Base-by-base conservation (phyloP, 1,284 basidiomycete genomes). In the Ganoderma leucocontextum region DNA sequence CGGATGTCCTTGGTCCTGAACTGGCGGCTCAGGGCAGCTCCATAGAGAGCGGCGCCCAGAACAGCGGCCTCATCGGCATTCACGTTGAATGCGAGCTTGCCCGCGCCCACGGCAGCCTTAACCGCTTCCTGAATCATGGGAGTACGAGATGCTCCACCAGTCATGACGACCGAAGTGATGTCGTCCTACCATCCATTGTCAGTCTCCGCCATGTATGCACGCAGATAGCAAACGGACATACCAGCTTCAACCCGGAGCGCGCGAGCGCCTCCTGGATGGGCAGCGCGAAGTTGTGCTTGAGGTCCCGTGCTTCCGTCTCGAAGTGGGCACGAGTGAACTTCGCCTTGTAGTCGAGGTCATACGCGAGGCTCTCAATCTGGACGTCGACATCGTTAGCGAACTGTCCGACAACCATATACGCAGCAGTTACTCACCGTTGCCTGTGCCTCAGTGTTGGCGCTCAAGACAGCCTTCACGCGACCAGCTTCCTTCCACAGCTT, bases 61-160 rank as follows among this genome's bases (percentile, higher is more conserved):
- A 98, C 97, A 13, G 94, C 94, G 0, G 96, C 95, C 84, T 99
- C 97, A 79, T 99, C 98, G 0, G 97, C 93, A 78, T 99, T 99
- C 65, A 99, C 95, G 75, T 98, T 98, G 76, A 93, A 87, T 8
- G 96, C 95, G 72, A 98, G 93, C 78, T 93, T 94, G 66, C 90
- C 87, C 59, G 91, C 89, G 77, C 95, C 95, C 63, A 96, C 92
- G 39, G 89, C 87, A 0, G 86, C 84, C 74, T 89, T 91, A 59
- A 98, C 83, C 13, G 94, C 93, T 12, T 89, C 80, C 79, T 98
- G 96, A 42, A 99, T 90, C 87, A 99, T 92, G 0, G 97, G 98
- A 2, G 95, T 94, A 65, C 97, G 87, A 13, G 96, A 94, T 68
- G 87, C 90, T 63, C 97, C 98, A 47, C 97, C 97, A 52, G 94